A percentile compares a stretch with the other conserved stretches of the same genome.
Conservation (phyloP, 805 yeast species). For the Yamadazyma ubonensis region DNA sequence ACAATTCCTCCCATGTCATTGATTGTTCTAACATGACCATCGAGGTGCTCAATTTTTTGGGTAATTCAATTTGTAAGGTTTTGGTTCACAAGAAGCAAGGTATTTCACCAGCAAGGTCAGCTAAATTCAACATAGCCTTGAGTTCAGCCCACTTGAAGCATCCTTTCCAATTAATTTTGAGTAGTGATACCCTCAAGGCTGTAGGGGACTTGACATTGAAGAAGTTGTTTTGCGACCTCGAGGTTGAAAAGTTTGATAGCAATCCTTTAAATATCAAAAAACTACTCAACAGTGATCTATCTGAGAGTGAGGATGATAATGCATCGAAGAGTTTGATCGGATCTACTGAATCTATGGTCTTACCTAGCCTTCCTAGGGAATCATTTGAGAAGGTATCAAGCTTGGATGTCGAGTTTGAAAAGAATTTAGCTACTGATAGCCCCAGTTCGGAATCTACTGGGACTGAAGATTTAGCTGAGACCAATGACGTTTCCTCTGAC, state of each 20-base stretch:
- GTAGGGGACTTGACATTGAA: constrained; percentile 11
- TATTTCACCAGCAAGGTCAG: constrained; percentile 28
- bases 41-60: constrained; percentile 30
- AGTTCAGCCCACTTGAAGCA: constrained; percentile 30
- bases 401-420: constrained; percentile 19
- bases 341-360: constrained; percentile 28
- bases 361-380: constrained; percentile 32
- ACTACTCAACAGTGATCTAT: background rate
- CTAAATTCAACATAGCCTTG: constrained; percentile 35
- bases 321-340: constrained; percentile 11
- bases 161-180: constrained; percentile 32
- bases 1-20: constrained; percentile 24
- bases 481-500: background rate
- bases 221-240: constrained; percentile 7
- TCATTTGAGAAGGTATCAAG: constrained; percentile 15
- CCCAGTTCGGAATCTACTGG: too few species aligned
- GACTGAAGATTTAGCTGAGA: constrained; percentile 1
- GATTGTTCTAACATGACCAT: constrained; percentile 32
- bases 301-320: background rate
- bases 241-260: constrained; percentile 1
- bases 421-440: too few species aligned
- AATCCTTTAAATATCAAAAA: background rate
- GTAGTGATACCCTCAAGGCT: constrained; percentile 17
- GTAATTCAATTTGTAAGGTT: constrained; percentile 24
- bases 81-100: constrained; percentile 32